A percentile compares a stretch with the other conserved stretches of the same genome.
phyloP scores from a whole-genome alignment of 2,329 filamentous ascomycete species.

The Epichloe glyceriae region DNA sequence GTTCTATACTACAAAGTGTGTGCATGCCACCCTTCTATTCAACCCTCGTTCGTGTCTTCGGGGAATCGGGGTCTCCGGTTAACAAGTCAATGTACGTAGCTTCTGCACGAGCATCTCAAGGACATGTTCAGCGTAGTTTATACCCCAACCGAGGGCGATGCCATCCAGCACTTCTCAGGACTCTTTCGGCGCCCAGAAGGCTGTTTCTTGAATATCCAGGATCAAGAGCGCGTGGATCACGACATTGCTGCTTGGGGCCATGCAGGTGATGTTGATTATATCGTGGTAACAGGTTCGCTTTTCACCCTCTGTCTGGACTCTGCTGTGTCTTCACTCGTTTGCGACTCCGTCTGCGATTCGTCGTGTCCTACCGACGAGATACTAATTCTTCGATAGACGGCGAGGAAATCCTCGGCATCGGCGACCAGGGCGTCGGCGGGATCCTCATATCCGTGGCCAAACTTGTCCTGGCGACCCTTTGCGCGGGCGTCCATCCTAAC shows the following conservation, averaged over 20 bases:
- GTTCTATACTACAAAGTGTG: constrained; percentile 65
- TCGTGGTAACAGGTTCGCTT: constrained; percentile 62
- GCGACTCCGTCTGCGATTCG: not conserved
- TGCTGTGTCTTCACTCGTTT: not conserved
- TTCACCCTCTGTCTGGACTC: not conserved
- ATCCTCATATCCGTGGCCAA: constrained; percentile 79
- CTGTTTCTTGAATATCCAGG: constrained; percentile 64
- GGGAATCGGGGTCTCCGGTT: too few relatives aligned
- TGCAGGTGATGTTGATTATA: constrained; percentile 70
- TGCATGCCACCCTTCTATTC: not conserved
- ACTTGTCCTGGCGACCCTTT: constrained; percentile 68
- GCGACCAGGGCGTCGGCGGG: constrained; percentile 76
- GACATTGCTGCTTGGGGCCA: constrained; percentile 55
- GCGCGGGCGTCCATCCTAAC: constrained; percentile 74
- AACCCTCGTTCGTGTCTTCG: too few relatives aligned
- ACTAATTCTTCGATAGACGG: constrained; percentile 26
- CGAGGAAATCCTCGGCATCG: constrained; percentile 72
- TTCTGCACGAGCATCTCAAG: constrained; percentile 64
- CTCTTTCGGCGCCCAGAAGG: constrained; percentile 69
- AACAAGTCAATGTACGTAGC: constrained; percentile 25
- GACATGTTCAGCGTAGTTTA: constrained; percentile 91
- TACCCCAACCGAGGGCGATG: constrained; percentile 80
- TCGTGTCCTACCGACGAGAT: not conserved
- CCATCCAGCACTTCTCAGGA: constrained; percentile 71
- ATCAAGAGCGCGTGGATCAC: constrained; percentile 51